Base-by-base conservation (phyloP, 441 rosid species). In the Adansonia gregorii region DNA sequence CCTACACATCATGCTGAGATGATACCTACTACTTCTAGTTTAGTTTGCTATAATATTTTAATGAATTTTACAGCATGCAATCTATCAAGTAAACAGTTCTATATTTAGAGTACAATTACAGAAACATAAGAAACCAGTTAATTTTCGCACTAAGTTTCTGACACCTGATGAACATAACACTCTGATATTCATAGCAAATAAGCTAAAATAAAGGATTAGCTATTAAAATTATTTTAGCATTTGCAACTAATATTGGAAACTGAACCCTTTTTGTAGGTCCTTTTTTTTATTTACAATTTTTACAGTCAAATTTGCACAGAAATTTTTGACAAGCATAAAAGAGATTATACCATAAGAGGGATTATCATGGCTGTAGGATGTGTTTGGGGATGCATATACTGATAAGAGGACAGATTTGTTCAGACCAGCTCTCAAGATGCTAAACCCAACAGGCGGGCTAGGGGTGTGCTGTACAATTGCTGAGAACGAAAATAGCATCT, bases 391-490 rank as follows among this genome's bases (percentile, higher is more conserved):
- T 48, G 97, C 83, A 86, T 88, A 94, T 84, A 97, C 98, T 6
- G 99, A 93, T 87, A 94, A 81, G 80, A 97, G 93, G 76, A 97
- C 98, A 76, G 99, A 97, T 86, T 97, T 97, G 86, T 86, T 97
- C 84, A 97, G 95, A 83, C 98, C 99, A 78, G 98, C 99, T 90
- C 91, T 91, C 88, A 97, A 86, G 84, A 97, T 94, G 86, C 98
- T 86, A 89, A 97, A 97, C 78, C 99, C 99, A 80, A 94, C 56
- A 67, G 99, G 99, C 81, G 93, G 89, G 82, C 97, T 86, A 59
- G 98, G 94, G 22, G 98, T 92, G 82, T 97, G 97, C 74, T 89
- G 91, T 82, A 97, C 88, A 74, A 97, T 92, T 72, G 97, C 97
- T 7, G 98, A 94, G 85, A 94, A 93, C 75, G 99, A 97, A 89